Percentiles rank a stretch among this genome's conserved stretches.
These are phyloP conservation scores for Podochytrium sp. DNA, from an alignment of 192 early-diverging fungal species.

Conservation along the genomic window DNA sequence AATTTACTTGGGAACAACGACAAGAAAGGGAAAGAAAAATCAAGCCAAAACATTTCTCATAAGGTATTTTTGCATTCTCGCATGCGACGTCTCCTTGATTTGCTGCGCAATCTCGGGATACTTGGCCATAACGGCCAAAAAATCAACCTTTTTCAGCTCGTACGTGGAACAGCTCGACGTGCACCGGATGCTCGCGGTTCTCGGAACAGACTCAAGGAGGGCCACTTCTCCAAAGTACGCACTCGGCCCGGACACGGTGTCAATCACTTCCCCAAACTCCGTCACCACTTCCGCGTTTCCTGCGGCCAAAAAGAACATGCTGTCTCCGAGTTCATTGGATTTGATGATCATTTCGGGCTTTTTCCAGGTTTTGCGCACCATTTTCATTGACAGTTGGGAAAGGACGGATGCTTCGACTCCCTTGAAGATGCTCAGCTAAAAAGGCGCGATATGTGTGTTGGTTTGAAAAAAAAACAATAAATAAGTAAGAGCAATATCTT, in stretches of 20 bases:
- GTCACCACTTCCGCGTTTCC: constrained; percentile 50
- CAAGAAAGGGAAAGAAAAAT: too few species aligned
- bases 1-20: too few species aligned
- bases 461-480: too few species aligned
- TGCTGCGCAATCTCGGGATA: constrained; percentile 36
- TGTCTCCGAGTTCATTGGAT: constrained; percentile 38
- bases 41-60: neutral
- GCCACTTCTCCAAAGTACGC: constrained; percentile 62
- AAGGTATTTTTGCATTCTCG: constrained; percentile 39
- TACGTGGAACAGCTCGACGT: constrained; percentile 43
- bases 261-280: constrained; percentile 49
- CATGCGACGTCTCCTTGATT: constrained; percentile 46
- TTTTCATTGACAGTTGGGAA: constrained; percentile 42
- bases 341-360: constrained; percentile 40
- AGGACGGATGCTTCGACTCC: constrained; percentile 37
- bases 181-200: constrained; percentile 46
- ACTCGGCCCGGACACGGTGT: constrained; percentile 41
- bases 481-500: neutral
- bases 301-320: constrained; percentile 60
- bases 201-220: constrained; percentile 52
- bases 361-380: constrained; percentile 42
- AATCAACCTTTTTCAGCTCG: constrained; percentile 38
- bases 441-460: neutral
- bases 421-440: constrained; percentile 44
- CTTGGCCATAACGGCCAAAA: constrained; percentile 39